phyloP scores from a whole-genome alignment of 108 stramenopile genomes.

The Licmophora abbreviata region DNA sequence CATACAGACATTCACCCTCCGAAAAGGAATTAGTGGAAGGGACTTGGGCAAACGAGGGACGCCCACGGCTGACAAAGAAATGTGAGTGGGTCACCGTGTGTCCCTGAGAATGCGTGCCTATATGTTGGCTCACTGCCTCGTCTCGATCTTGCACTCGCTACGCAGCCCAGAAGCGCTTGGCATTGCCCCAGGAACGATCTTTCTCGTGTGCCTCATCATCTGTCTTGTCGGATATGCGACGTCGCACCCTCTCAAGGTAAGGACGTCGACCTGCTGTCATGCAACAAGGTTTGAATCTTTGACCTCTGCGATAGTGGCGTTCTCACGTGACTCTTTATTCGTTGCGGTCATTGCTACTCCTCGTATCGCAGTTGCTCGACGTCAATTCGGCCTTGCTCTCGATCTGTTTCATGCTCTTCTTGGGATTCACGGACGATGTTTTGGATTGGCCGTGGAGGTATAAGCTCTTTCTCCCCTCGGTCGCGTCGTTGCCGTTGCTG shows the following conservation, averaged over 20 bases:
- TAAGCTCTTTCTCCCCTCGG: conserved; percentile 89
- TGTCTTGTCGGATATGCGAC: conserved; percentile 82
- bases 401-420: conserved; percentile 94
- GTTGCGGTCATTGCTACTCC: not conserved
- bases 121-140: not conserved
- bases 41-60: conserved; percentile 88
- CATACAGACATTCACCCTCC: conserved; percentile 42
- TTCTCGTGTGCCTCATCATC: conserved; percentile 83
- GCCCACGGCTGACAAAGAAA: conserved; percentile 33
- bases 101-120: not conserved
- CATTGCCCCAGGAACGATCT: conserved; percentile 87
- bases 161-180: conserved; percentile 92
- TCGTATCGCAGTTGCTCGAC: conserved; percentile 41
- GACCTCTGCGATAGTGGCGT: not conserved
- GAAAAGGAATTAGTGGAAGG: conserved; percentile 73
- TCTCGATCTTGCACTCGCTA: not conserved
- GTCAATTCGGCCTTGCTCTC: conserved; percentile 86
- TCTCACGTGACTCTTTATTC: conserved; percentile 1
- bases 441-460: conserved; percentile 97
- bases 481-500: conserved; percentile 93
- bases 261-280: too few species aligned
- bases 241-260: conserved; percentile 56
- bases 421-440: conserved; percentile 96
- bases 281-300: not conserved
- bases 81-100: conserved; percentile 21